Base-by-base conservation (phyloP, 2,329 filamentous ascomycete species). In the Apiospora kogelbergensis region DNA sequence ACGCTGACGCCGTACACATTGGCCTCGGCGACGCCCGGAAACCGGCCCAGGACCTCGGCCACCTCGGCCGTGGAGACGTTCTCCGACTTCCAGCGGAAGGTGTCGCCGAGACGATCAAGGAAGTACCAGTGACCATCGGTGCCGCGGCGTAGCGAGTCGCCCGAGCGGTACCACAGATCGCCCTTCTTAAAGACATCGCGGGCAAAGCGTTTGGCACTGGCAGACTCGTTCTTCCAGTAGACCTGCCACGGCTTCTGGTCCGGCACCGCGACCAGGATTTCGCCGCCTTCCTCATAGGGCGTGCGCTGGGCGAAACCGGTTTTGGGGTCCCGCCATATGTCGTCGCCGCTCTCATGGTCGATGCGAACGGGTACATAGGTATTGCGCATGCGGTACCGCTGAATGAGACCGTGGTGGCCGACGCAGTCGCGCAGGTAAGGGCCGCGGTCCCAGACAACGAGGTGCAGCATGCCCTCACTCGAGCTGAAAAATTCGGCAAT, bases 401-500 rank as follows among this genome's bases (percentile, higher is more conserved):
- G 76, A 48, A 93, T 76, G 2, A 85, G 77, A 1, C 91, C 91
- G 72, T 93, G 90, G 72, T 93, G 89, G 1, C 91, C 91, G 6
- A 94, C 90, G 42, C 85, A 83, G 1, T 85, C 84, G 11, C 85
- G 83, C 3, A 86, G 82, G 74, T 88, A 93, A 11, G 88, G 86
- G 1, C 90, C 86, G 67, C 83, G 80, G 69, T 84, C 85, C 57
- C 83, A 77, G 72, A 90, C 91, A 63, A 87, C 76, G 10, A 93
- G 79, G 0, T 77, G 77, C 71, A 93, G 86, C 48, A 92, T 83
- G 24, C 90, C 90, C 77, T 93, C 91, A 1, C 89, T 91, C 68
- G 89, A 91, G 75, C 90, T 91, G 83, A 93, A 94, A 78, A 94
- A 93, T 77, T 94, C 91, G 68, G 81, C 82, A 0, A 93, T 85